Evolutionary conservation across 371 early-diverging fungal species (phyloP).

Genomic region (Lichtheimia ornata): DNA sequence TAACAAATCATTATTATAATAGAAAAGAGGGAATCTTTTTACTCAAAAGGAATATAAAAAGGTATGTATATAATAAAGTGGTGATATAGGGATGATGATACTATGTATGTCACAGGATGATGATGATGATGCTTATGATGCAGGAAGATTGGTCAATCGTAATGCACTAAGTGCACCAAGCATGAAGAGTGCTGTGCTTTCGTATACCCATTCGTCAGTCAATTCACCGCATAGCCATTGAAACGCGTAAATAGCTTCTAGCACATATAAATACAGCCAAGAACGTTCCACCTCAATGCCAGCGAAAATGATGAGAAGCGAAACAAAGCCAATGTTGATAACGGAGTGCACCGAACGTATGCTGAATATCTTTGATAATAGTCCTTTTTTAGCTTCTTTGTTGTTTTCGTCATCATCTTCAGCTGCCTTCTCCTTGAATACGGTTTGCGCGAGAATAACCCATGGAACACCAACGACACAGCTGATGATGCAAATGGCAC

Average conservation of each 20-base stretch:
- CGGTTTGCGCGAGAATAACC: neutral
- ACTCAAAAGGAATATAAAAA: too few species aligned
- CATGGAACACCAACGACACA: neutral
- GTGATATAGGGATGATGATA: too few species aligned
- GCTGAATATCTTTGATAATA: neutral
- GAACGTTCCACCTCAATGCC: neutral
- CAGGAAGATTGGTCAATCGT: neutral
- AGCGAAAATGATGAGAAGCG: neutral
- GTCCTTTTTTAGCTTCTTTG: neutral
- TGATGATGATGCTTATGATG: too few species aligned
- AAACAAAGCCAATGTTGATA: conserved; percentile 3
- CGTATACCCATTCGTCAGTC: neutral
- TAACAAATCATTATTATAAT: too few species aligned
- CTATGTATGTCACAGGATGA: too few species aligned
- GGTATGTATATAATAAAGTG: too few species aligned
- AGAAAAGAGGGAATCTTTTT: too few species aligned
- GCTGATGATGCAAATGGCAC: neutral
- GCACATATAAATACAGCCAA: neutral
- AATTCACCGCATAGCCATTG: neutral
- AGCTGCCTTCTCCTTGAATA: neutral
- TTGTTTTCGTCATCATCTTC: too few species aligned
- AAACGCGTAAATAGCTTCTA: neutral
- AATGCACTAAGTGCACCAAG: neutral
- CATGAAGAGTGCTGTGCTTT: conserved; percentile 1
- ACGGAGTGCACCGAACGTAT: neutral